Base-by-base conservation (phyloP, 495 filamentous ascomycete species). In the Diplogelasinospora grovesii region DNA sequence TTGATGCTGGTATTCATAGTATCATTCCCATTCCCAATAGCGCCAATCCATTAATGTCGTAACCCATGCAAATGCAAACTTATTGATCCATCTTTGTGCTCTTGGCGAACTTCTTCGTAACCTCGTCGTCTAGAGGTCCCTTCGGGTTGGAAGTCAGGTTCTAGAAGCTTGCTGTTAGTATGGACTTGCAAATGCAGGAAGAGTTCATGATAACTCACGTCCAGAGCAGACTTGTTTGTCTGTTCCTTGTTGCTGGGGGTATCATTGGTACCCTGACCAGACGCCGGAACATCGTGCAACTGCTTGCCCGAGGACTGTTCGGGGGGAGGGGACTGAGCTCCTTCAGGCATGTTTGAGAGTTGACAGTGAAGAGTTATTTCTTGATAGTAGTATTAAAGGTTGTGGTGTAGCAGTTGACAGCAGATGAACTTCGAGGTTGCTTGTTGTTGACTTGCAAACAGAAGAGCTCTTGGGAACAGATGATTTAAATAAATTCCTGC, bases 261-360 rank as follows among this genome's bases (percentile, higher is more conserved):
- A 5, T 60, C 60, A 32, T 73, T 54, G 15, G 58, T 57, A 21
- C 74, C 76, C 48, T 82, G 71, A 47, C 86, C 80, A 29, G 67
- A 63, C 23, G 64, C 75, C 0, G 71, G 69, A 3, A 70, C 50
- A 5, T 75, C 77, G 25, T 68, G 57, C 32, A 77, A 65, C 62
- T 96, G 89, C 22, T 65, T 58, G 38, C 72, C 77, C n/a, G 71
- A 57, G 56, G 85, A 83, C 35, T 52, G 35, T 66, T 88, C 82
- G 7, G 85, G 86, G 13, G 78, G 65, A 10, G 90, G 90, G 8
- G 90, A 97, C 59, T 95, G 79, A 82, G 60, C 85, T 53, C 30
- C 35, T 7, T 48, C 54, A 40, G 49, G 30, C 50, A 52, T 61
- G 26, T 31, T 40, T 14, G 27, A 19, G 13, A 13, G 16, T 20